A percentile compares a stretch with the other conserved stretches of the same genome.
These are phyloP conservation scores for Penicillium roqueforti DNA, from an alignment of 495 filamentous ascomycete species.

Conservation along the genomic window DNA sequence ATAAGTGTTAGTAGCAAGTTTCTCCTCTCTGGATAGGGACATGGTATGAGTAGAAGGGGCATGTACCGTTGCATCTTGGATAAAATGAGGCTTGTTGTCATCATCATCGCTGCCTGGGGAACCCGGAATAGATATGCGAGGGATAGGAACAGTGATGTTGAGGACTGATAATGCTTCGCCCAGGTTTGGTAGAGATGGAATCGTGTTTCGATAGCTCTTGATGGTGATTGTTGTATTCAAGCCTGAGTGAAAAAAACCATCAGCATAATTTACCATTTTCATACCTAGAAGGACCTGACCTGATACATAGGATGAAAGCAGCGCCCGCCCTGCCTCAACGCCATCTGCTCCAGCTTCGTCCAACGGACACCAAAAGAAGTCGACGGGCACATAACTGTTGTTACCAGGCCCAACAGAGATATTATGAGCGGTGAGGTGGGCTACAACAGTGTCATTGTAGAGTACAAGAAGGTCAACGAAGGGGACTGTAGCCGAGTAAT, in stretches of 20 bases:
- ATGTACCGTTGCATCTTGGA: slow-evolving; percentile 74
- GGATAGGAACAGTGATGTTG: slow-evolving; percentile 63
- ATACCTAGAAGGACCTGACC: slow-evolving; percentile 43
- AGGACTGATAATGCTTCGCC: slow-evolving; percentile 68
- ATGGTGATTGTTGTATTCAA: slow-evolving; percentile 76
- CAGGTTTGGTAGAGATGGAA: slow-evolving; percentile 69
- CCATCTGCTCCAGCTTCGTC: slow-evolving; percentile 56
- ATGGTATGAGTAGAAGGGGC: slow-evolving; percentile 22
- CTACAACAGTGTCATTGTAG: slow-evolving; percentile 68
- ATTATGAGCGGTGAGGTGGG: slow-evolving; percentile 62
- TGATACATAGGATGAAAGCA: slow-evolving; percentile 83
- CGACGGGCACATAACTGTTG: slow-evolving; percentile 67
- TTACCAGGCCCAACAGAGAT: slow-evolving; percentile 59
- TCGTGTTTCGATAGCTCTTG: slow-evolving; percentile 59
- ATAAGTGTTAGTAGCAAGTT: not conserved
- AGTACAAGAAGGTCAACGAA: slow-evolving; percentile 71
- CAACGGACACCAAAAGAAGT: slow-evolving; percentile 68
- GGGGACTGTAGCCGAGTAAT: slow-evolving; percentile 75
- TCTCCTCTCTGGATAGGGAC: slow-evolving; percentile 1
- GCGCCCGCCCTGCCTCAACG: slow-evolving; percentile 57
- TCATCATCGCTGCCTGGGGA: slow-evolving; percentile 38
- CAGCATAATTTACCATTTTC: not conserved
- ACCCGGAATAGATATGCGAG: slow-evolving; percentile 55
- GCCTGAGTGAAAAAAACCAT: slow-evolving; percentile 34
- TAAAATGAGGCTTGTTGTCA: slow-evolving; percentile 59